These are phyloP conservation scores for Magnaporthiopsis rhizophila DNA, from an alignment of 2,329 filamentous ascomycete species.

Conservation along the genomic window DNA sequence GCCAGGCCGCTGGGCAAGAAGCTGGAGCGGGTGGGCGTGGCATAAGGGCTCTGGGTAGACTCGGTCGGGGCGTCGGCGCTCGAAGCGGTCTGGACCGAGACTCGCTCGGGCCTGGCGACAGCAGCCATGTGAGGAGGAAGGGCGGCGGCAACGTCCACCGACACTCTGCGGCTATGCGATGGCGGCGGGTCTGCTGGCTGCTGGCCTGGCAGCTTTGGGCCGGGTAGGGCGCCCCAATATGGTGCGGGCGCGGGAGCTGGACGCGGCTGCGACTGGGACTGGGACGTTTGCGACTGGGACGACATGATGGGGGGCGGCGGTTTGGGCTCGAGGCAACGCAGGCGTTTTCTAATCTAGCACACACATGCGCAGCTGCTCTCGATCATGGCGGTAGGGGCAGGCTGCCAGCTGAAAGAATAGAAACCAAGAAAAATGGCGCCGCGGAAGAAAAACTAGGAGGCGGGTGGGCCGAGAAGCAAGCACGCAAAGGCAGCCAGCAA, in stretches of 20 bases:
- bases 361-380: background rate
- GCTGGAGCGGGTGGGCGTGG: constrained; percentile 44
- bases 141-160: constrained; percentile 21
- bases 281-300: constrained; percentile 1
- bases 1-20: constrained; percentile 45
- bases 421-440: background rate
- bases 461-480: constrained; percentile 3
- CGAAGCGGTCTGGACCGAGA: constrained; percentile 44
- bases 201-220: constrained; percentile 27
- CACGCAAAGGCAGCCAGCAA: background rate
- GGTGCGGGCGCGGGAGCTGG: constrained; percentile 24
- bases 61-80: constrained; percentile 47
- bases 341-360: constrained; percentile 8
- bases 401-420: background rate
- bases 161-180: constrained; percentile 28
- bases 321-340: background rate
- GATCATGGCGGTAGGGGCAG: constrained; percentile 1
- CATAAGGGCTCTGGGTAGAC: constrained; percentile 50
- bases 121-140: constrained; percentile 23
- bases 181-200: constrained; percentile 18
- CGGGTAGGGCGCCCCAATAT: constrained; percentile 53
- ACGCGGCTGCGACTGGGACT: constrained; percentile 9
- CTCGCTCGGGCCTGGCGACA: constrained; percentile 38
- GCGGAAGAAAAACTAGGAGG: constrained; percentile 8
- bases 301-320: constrained; percentile 4